Conservation (phyloP, 257 asterid species). For the Ballota nigra region DNA sequence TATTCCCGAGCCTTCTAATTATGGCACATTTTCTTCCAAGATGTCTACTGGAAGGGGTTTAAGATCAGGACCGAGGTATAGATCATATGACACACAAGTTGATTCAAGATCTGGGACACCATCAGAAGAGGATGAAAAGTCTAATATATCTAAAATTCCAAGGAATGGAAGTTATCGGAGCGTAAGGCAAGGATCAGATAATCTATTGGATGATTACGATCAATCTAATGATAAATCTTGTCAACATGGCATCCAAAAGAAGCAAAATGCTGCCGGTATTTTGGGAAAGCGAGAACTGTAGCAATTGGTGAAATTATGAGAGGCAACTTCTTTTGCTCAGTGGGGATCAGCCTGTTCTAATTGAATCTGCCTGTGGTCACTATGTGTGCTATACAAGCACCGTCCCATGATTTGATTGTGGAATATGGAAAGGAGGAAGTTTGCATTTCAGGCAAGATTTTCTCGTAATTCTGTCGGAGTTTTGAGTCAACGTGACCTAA, state of each 20-base stretch:
- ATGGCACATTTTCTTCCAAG: slow-evolving; percentile 48
- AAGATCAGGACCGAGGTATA: slow-evolving; percentile 69
- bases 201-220: slow-evolving; percentile 59
- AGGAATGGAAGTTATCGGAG: slow-evolving; percentile 70
- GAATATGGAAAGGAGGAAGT: slow-evolving; percentile 4
- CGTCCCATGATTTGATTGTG: slow-evolving; percentile 6
- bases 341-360: slow-evolving; percentile 16
- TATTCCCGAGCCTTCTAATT: slow-evolving; percentile 47
- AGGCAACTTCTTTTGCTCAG: slow-evolving; percentile 3
- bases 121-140: slow-evolving; percentile 89
- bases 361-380: slow-evolving; percentile 15
- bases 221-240: slow-evolving; percentile 69
- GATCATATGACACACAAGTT: slow-evolving; percentile 68
- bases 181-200: slow-evolving; percentile 55
- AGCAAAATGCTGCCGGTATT: slow-evolving; percentile 29
- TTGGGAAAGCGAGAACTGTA: slow-evolving; percentile 53
- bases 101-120: slow-evolving; percentile 92
- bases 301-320: slow-evolving; percentile 18
- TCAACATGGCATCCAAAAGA: slow-evolving; percentile 49
- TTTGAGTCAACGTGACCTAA: slow-evolving; percentile 3
- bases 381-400: neutral
- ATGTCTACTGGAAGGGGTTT: slow-evolving; percentile 54
- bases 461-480: neutral
- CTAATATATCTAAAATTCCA: slow-evolving; percentile 35
- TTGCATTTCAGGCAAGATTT: slow-evolving; percentile 7